Percentiles rank a stretch among this genome's conserved stretches.
Conservation (phyloP, 2,329 filamentous ascomycete genomes). For the Ceratocystis smalleyi region DNA sequence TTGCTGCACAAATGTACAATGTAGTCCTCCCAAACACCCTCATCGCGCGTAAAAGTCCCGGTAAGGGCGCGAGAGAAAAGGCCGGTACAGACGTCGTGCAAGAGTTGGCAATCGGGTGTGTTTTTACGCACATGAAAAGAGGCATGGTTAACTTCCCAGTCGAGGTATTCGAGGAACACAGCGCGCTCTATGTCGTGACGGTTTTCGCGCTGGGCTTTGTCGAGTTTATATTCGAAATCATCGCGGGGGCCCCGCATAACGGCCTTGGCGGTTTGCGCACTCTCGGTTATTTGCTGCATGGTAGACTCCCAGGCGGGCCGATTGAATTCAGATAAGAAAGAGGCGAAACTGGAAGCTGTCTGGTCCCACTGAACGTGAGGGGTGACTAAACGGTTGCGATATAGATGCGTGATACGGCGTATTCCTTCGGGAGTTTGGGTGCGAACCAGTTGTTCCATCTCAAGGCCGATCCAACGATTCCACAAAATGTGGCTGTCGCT, state of each 20-base stretch:
- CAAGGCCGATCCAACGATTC: constrained; percentile 60
- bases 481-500: constrained; percentile 64
- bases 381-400: constrained; percentile 52
- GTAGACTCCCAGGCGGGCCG: constrained; percentile 54
- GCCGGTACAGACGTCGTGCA: constrained; percentile 40
- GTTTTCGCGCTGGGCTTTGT: constrained; percentile 39
- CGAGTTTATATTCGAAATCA: constrained; percentile 50
- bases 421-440: constrained; percentile 41
- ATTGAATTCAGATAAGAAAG: constrained; percentile 57
- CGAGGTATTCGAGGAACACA: constrained; percentile 53
- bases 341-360: constrained; percentile 59
- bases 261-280: constrained; percentile 47
- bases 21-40: constrained; percentile 70
- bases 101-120: constrained; percentile 30
- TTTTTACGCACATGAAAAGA: constrained; percentile 31
- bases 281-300: constrained; percentile 52
- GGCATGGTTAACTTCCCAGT: constrained; percentile 61
- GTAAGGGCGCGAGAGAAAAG: constrained; percentile 65
- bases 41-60: constrained; percentile 54
- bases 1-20: constrained; percentile 52
- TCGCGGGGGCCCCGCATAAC: constrained; percentile 47
- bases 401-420: constrained; percentile 51
- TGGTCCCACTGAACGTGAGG: constrained; percentile 62
- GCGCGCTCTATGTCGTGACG: constrained; percentile 40
- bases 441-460: constrained; percentile 50